Conservation (phyloP, 2,329 filamentous ascomycete genomes). For the Plenodomus biglobosus region DNA sequence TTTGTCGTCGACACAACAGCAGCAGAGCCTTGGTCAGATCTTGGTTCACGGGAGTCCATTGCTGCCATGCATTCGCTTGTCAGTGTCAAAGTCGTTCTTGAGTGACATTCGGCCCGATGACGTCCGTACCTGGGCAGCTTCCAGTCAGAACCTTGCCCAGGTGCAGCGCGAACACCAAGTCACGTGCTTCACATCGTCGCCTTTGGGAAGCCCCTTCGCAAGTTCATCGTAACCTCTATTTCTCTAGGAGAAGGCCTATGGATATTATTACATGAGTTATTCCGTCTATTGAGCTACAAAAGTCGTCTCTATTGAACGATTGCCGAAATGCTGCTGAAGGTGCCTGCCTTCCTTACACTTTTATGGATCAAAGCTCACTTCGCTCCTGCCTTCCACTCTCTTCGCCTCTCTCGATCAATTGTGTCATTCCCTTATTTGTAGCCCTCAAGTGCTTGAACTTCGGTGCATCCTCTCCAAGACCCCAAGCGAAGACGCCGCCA, state of each 20-base stretch:
- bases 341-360: too few species aligned
- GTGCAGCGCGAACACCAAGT: neutral
- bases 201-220: too few species aligned
- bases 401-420: neutral
- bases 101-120: neutral
- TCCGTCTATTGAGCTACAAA: too few species aligned
- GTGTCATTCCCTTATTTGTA: slow-evolving; percentile 10
- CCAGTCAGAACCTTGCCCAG: too few species aligned
- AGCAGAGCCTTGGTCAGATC: neutral
- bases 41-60: neutral
- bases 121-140: too few species aligned
- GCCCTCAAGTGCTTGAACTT: slow-evolving; percentile 47
- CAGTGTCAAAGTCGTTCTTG: neutral
- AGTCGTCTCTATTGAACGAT: too few species aligned
- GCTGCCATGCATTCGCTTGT: neutral
- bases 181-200: neutral
- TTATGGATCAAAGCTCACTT: slow-evolving; percentile 14
- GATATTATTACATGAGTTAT: too few species aligned
- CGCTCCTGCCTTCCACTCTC: neutral
- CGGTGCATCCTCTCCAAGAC: slow-evolving; percentile 64
- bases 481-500: slow-evolving; percentile 75
- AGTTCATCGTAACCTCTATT: neutral
- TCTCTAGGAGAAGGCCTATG: too few species aligned
- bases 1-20: neutral
- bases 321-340: too few species aligned